A percentile compares a stretch with the other conserved stretches of the same genome.
These are phyloP conservation scores for Ogataea corticis DNA, from an alignment of 805 yeast species.

Conservation along the genomic window DNA sequence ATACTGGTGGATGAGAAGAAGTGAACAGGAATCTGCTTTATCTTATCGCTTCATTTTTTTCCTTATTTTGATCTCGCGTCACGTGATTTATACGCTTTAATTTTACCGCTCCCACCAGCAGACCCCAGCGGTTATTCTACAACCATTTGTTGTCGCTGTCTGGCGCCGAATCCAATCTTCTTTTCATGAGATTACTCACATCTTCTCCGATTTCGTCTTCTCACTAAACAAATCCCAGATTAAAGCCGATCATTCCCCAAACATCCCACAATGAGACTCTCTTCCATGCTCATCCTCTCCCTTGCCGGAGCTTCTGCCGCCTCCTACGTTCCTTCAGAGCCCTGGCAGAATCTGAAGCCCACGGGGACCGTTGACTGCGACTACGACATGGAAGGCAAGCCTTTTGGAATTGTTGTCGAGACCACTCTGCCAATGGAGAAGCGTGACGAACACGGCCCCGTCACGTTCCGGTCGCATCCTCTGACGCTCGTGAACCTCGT, in stretches of 20 bases:
- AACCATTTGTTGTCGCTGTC: too few relatives aligned
- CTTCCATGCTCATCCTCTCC: not conserved
- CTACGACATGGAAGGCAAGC: not conserved
- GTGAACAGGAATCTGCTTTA: not conserved
- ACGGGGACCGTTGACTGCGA: not conserved
- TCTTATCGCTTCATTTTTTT: too few relatives aligned
- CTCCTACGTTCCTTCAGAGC: not conserved
- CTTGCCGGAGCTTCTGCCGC: not conserved
- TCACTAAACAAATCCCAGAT: too few relatives aligned
- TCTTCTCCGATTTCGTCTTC: too few relatives aligned
- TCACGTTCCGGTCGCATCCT: not conserved
- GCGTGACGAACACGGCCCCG: not conserved
- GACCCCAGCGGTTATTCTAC: too few relatives aligned
- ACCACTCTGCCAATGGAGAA: not conserved
- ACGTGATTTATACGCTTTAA: too few relatives aligned
- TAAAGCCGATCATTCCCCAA: not conserved
- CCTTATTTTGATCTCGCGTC: too few relatives aligned
- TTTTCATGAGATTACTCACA: too few relatives aligned
- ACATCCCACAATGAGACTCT: not conserved
- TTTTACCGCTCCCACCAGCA: too few relatives aligned
- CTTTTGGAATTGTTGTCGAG: slow-evolving; percentile 3
- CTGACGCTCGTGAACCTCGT: slow-evolving; percentile 1
- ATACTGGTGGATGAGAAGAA: not conserved
- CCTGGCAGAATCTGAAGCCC: slow-evolving; percentile 2
- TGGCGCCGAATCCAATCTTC: too few relatives aligned